phyloP scores from a whole-genome alignment of 2,329 filamentous ascomycete species.

The Xenoacremonium recifei region DNA sequence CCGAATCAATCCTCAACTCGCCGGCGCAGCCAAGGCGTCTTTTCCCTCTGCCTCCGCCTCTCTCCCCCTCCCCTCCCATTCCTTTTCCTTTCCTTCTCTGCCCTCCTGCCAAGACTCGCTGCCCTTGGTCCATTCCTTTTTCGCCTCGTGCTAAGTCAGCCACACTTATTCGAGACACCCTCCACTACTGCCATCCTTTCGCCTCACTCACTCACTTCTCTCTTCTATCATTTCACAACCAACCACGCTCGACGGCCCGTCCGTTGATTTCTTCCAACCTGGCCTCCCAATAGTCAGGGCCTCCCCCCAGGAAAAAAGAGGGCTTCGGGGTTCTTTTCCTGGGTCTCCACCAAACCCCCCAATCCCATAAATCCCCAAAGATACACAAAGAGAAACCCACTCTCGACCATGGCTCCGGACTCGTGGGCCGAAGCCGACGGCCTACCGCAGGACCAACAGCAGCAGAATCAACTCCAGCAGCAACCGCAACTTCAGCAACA shows the following conservation, averaged over 20 bases:
- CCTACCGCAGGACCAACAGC: conserved; percentile 23
- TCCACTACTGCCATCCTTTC: too few relatives aligned
- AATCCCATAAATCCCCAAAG: conserved; percentile 2
- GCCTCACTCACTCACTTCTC: too few relatives aligned
- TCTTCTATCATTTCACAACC: conserved; percentile 2
- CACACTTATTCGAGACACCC: conserved; percentile 3
- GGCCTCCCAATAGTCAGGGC: conserved; percentile 8
- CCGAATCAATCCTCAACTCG: conserved; percentile 7
- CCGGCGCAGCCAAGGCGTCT: background rate
- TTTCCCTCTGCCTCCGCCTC: conserved; percentile 1
- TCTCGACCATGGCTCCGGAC: conserved; percentile 27
- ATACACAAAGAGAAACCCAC: conserved; percentile 6
- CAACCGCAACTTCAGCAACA: too few relatives aligned
- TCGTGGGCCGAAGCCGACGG: conserved; percentile 31
- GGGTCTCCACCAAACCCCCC: conserved; percentile 20
- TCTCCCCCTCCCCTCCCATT: too few relatives aligned
- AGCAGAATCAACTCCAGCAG: background rate
- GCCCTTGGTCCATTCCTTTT: conserved; percentile 1
- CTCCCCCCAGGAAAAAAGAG: conserved; percentile 18
- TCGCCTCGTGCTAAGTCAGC: conserved; percentile 9
- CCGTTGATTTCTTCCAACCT: conserved; percentile 1
- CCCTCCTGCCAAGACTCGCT: too few relatives aligned
- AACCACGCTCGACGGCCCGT: background rate
- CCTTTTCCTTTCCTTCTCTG: too few relatives aligned
- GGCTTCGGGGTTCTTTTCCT: conserved; percentile 18